phyloP scores from a whole-genome alignment of 2,329 filamentous ascomycete genomes.

The Microsporum audouinii region DNA sequence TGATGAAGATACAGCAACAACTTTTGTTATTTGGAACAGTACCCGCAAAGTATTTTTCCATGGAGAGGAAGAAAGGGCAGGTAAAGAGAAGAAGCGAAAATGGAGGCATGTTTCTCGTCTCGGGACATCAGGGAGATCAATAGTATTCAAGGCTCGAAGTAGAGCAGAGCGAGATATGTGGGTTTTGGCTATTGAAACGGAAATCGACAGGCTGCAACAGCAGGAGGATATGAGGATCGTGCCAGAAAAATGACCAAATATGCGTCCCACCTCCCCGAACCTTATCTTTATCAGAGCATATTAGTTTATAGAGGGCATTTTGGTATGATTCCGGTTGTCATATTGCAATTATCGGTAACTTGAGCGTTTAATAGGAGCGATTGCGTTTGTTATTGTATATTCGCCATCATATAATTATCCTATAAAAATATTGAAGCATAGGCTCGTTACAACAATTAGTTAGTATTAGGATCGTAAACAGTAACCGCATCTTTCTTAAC shows the following conservation, averaged over 20 bases:
- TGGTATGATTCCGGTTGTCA: background rate
- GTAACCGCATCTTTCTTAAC: slow-evolving; percentile 29
- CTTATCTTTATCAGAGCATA: background rate
- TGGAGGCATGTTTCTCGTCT: slow-evolving; percentile 50
- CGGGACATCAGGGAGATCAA: slow-evolving; percentile 49
- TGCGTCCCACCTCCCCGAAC: no score
- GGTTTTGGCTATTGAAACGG: slow-evolving; percentile 54
- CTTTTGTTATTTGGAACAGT: slow-evolving; percentile 56
- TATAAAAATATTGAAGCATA: background rate
- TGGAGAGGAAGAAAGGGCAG: slow-evolving; percentile 26
- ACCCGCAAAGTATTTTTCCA: slow-evolving; percentile 47
- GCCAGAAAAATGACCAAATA: slow-evolving; percentile 3
- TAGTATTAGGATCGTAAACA: slow-evolving; percentile 23
- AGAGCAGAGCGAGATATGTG: slow-evolving; percentile 56
- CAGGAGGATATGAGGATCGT: slow-evolving; percentile 42
- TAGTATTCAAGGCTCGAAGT: slow-evolving; percentile 55
- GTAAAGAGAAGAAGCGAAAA: slow-evolving; percentile 26
- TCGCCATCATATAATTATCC: background rate
- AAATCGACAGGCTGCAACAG: slow-evolving; percentile 50
- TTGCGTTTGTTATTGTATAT: background rate
- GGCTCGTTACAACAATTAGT: slow-evolving; percentile 9
- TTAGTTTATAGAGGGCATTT: background rate
- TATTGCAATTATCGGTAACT: background rate
- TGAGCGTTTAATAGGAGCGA: background rate
- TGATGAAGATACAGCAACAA: slow-evolving; percentile 55